These are phyloP conservation scores for Mortierella sp. DNA, from an alignment of 371 early-diverging fungal genomes.

Conservation along the genomic window DNA sequence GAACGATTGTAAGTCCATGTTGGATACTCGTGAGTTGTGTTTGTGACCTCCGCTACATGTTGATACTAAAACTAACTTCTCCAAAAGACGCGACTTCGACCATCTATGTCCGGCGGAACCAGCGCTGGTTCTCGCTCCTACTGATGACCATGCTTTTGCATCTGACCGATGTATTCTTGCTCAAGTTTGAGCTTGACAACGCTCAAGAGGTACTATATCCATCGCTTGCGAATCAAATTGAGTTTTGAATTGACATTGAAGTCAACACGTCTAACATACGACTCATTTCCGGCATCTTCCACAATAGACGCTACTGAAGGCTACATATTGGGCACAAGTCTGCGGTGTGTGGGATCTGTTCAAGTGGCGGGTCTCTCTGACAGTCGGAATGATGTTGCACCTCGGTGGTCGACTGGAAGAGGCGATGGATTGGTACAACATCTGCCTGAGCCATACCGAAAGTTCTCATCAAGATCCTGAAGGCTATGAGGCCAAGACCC, in stretches of 20 bases:
- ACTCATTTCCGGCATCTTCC: neutral
- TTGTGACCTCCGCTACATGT: neutral
- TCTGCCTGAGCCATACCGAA: conserved; percentile 33
- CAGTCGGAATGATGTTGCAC: conserved; percentile 49
- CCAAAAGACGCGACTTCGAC: conserved; percentile 37
- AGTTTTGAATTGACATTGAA: no score
- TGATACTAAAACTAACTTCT: neutral
- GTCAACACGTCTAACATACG: no score
- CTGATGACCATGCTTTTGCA: conserved; percentile 55
- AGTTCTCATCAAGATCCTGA: conserved; percentile 38
- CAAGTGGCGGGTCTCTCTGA: conserved; percentile 44
- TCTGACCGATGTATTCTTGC: conserved; percentile 39
- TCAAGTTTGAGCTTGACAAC: conserved; percentile 39
- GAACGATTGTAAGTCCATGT: conserved; percentile 39
- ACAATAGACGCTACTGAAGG: conserved; percentile 43
- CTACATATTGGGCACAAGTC: conserved; percentile 50
- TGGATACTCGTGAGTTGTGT: neutral
- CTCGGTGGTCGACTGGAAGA: conserved; percentile 37
- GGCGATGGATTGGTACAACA: conserved; percentile 48
- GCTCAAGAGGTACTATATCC: conserved; percentile 42
- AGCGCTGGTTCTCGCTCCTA: conserved; percentile 49
- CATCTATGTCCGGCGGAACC: conserved; percentile 35
- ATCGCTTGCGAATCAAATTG: conserved; percentile 12
- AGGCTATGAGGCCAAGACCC: conserved; percentile 47
- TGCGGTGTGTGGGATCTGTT: conserved; percentile 45